Conservation (phyloP, 2,329 filamentous ascomycete genomes). For the Rhinocladiella mackenziei region DNA sequence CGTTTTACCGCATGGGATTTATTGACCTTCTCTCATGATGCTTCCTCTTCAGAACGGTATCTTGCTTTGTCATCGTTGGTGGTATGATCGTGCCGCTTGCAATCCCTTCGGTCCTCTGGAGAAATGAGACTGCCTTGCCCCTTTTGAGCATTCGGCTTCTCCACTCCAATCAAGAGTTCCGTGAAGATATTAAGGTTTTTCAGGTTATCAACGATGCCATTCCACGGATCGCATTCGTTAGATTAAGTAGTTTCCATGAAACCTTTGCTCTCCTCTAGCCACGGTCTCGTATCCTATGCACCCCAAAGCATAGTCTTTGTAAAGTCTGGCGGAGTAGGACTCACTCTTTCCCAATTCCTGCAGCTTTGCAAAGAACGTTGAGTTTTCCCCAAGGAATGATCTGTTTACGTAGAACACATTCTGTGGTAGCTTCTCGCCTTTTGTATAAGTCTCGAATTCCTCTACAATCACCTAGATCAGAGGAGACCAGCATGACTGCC, state of each 20-base stretch:
- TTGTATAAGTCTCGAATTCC: no score
- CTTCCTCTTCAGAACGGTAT: no score
- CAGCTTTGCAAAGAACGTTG: constrained; percentile 10
- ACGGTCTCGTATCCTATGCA: constrained; percentile 9
- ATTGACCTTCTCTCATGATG: no score
- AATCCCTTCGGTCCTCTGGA: constrained; percentile 7
- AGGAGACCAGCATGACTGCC: no score
- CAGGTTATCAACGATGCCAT: background rate
- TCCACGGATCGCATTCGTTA: no score
- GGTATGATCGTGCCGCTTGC: constrained; percentile 14
- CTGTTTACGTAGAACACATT: constrained; percentile 19
- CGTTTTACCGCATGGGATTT: no score
- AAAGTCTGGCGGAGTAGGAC: background rate
- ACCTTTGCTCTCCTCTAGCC: background rate
- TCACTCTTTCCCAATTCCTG: background rate
- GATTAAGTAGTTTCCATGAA: no score
- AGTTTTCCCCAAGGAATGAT: constrained; percentile 11
- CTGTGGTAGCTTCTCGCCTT: background rate
- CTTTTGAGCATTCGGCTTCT: no score
- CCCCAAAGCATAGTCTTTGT: constrained; percentile 10
- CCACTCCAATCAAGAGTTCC: no score
- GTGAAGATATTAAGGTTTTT: no score
- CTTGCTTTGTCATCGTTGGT: constrained; percentile 1
- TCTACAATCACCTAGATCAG: no score
- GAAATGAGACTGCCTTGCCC: background rate